Evolutionary conservation across 1,139 yeast species (phyloP), one percentile per base, ranked within the genome.

Genomic region (Saccharomyces hybrid): DNA sequence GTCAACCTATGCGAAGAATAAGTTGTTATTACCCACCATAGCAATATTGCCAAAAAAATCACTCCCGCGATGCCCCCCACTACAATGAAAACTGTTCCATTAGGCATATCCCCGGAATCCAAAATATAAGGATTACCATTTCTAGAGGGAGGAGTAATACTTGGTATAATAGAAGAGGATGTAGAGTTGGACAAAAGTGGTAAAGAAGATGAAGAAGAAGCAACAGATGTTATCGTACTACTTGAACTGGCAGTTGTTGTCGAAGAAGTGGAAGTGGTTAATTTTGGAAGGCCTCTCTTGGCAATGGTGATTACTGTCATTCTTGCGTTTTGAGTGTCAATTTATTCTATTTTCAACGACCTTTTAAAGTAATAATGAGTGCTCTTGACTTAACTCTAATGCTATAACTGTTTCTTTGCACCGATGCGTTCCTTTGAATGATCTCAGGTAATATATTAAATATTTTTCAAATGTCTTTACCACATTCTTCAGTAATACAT

Each of bases 41-140:
- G 20, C 5, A 64, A 14, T 27, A 34, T 34, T 34, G 42, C 42
- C 5, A 34, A 2, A 65, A 74, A 64, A 69, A 66, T 56, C 42
- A 63, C 62, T 0, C 84, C 87, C 2, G 85, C 81, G 47, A 84
- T 76, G n/a, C 83, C 75, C 0, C 95, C 95, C 41, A 85, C 85
- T 0, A 87, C 85, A 56, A 88, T 87, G 70, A 86, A 88, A 4
- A 88, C 88, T 0, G 93, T 84, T 1, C 95, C 95, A 50, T 79
- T 74, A 1, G 89, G 87, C 54, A 77, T 73, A 16, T 48, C 51
- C 31, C 64, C 66, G n/a, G 81, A 72, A 51, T 75, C 71, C 60
- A 78, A 69, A 46, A 88, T 75, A 64, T 77, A 84, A 11, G 95
- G 95, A 68, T 87, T 87, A 49, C 73, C 68, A 49, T 66, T 64